Evolutionary conservation across 2,329 filamentous ascomycete genomes (phyloP).

Genomic region (Aspergillus felis): DNA sequence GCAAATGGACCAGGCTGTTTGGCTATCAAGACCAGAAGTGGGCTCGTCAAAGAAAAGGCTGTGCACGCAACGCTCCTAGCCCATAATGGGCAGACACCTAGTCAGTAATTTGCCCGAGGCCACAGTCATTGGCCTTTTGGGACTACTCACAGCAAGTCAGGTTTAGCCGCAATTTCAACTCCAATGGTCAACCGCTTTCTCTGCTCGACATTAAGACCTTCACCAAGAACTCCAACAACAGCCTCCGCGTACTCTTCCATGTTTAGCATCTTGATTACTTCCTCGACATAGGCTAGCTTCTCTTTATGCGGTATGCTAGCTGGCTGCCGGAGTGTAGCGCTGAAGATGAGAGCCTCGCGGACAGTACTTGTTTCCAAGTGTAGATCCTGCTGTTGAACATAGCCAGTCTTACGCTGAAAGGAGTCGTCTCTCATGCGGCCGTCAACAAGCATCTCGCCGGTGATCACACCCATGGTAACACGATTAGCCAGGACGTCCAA

Average conservation of each 20-base stretch:
- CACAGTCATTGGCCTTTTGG: no score
- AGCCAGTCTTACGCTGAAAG: constrained; percentile 54
- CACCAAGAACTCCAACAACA: constrained; percentile 79
- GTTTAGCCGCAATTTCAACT: constrained; percentile 88
- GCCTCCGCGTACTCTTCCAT: constrained; percentile 88
- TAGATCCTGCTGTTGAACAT: constrained; percentile 83
- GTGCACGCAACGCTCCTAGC: no score
- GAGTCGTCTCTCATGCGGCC: constrained; percentile 68
- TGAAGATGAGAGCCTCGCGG: constrained; percentile 80
- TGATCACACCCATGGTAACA: constrained; percentile 80
- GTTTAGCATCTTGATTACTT: constrained; percentile 82
- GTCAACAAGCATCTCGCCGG: constrained; percentile 77
- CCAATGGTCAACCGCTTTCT: constrained; percentile 79
- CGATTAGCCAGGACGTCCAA: constrained; percentile 79
- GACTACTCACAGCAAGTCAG: constrained; percentile 59
- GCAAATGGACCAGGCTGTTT: constrained; percentile 86
- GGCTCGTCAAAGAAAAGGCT: constrained; percentile 84
- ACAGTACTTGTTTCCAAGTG: constrained; percentile 81
- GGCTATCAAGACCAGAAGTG: constrained; percentile 84
- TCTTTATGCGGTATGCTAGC: constrained; percentile 65
- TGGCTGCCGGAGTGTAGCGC: constrained; percentile 77
- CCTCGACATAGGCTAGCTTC: constrained; percentile 79
- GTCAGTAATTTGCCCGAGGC: no score
- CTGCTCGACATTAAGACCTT: constrained; percentile 62
- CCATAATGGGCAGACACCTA: no score